phyloP scores from a whole-genome alignment of 306 rosid species.

The Cotoneaster glaucophyllus region DNA sequence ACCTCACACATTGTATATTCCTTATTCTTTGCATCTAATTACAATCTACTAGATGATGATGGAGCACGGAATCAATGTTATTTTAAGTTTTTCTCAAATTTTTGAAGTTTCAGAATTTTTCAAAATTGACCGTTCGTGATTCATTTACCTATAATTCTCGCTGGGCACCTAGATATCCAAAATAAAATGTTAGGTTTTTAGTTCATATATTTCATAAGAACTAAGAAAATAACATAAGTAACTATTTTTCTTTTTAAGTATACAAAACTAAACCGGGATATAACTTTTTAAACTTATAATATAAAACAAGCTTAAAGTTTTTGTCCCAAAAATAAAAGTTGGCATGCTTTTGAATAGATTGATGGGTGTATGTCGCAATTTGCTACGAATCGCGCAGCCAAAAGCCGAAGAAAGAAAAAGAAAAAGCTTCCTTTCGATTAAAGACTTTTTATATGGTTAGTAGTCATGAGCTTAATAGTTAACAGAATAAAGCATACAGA shows the following conservation, averaged over 20 bases:
- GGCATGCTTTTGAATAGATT: background rate
- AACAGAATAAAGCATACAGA: background rate
- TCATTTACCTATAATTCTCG: too few species aligned
- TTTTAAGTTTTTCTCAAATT: too few species aligned
- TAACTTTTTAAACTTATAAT: too few species aligned
- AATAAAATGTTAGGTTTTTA: too few species aligned
- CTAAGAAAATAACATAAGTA: background rate
- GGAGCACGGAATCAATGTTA: too few species aligned
- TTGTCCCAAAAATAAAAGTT: background rate
- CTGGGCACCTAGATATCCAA: background rate
- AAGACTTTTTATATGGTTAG: background rate
- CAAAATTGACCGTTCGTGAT: too few species aligned
- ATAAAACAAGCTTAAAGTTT: background rate
- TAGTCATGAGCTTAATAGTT: background rate
- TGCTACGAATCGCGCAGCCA: background rate
- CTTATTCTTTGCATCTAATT: too few species aligned
- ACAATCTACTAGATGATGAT: too few species aligned
- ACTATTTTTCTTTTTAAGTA: background rate
- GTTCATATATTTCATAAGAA: background rate
- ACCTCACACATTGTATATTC: background rate
- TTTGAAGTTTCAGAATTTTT: too few species aligned
- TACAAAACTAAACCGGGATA: too few species aligned
- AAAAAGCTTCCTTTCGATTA: constrained; percentile 16
- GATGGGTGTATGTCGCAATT: background rate
- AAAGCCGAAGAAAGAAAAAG: background rate